phyloP scores from a whole-genome alignment of 257 asterid genomes.

The Nicotiana noctiflora region DNA sequence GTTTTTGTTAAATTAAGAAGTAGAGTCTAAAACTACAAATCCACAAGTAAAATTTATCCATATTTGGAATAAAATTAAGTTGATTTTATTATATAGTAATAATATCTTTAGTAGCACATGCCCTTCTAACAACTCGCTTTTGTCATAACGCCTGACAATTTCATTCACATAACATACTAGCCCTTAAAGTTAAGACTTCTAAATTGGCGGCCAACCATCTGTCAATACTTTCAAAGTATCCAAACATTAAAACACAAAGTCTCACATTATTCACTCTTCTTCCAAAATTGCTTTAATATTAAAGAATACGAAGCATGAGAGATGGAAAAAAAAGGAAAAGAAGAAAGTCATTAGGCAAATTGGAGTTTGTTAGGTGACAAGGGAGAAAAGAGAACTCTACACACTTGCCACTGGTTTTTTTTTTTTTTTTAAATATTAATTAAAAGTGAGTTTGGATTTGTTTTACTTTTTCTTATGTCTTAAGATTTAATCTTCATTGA shows the following conservation, averaged over 20 bases:
- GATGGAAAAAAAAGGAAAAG: neutral
- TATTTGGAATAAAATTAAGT: neutral
- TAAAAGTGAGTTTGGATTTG: no score
- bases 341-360: neutral
- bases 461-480: no score
- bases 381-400: neutral
- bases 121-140: neutral
- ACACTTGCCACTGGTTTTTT: neutral
- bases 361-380: slow-evolving; percentile 20
- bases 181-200: neutral
- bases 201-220: slow-evolving; percentile 2
- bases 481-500: no score
- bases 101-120: neutral
- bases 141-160: neutral
- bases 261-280: neutral
- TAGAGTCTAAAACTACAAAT: no score
- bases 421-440: no score
- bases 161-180: neutral
- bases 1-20: neutral
- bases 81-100: neutral
- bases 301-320: neutral
- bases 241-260: neutral
- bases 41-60: no score
- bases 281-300: neutral
- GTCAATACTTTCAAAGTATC: neutral